Conservation (phyloP, 116 monocot species). For the Zostera marina region DNA sequence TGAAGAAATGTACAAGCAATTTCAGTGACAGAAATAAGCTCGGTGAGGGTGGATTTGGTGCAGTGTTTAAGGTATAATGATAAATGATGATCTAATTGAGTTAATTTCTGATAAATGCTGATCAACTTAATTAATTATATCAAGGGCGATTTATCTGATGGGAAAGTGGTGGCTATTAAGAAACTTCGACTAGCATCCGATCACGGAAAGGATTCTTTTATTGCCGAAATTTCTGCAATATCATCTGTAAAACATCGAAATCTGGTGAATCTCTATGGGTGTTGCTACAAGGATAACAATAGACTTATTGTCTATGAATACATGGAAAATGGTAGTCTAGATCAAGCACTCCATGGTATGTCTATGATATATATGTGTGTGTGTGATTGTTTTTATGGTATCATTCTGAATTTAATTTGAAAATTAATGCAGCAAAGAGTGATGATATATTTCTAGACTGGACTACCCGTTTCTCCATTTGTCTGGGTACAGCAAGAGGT, state of each 20-base stretch:
- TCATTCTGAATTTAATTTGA: too few species aligned
- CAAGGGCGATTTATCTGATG: conserved; percentile 60
- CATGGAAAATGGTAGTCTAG: conserved; percentile 60
- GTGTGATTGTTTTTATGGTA: too few species aligned
- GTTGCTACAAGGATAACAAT: conserved; percentile 57
- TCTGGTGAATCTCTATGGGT: conserved; percentile 72
- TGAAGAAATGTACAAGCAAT: conserved; percentile 7
- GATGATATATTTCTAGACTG: conserved; percentile 26
- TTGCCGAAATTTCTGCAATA: conserved; percentile 63
- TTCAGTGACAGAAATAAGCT: conserved; percentile 37
- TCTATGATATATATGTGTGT: too few species aligned
- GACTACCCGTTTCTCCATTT: conserved; percentile 43
- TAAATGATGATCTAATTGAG: too few species aligned
- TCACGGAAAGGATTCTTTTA: conserved; percentile 59
- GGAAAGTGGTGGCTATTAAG: conserved; percentile 62
- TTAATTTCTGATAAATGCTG: background rate
- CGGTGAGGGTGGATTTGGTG: conserved; percentile 72
- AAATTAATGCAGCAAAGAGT: conserved; percentile 24
- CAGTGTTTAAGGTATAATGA: conserved; percentile 60
- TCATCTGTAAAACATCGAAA: conserved; percentile 75
- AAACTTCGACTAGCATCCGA: conserved; percentile 42
- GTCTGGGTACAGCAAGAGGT: conserved; percentile 49
- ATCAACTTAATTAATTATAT: background rate
- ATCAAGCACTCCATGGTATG: conserved; percentile 64
- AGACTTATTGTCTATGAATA: conserved; percentile 67